These are phyloP conservation scores for Amaranthus palmeri DNA, from an alignment of 148 eudicot genomes.

Conservation along the genomic window DNA sequence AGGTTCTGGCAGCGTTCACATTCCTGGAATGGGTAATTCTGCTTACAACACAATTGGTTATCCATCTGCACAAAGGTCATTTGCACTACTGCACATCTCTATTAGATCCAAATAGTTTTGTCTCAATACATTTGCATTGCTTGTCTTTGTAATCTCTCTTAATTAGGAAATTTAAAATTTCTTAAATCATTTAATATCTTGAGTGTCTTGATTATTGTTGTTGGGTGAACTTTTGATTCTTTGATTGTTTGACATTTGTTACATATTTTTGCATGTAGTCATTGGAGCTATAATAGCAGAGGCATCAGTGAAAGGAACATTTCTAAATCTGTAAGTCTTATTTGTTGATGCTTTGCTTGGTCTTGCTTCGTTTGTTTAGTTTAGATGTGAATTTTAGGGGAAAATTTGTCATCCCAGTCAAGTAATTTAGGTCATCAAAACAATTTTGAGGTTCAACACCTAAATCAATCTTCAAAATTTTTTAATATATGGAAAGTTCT, in stretches of 20 bases:
- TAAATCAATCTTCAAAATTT: too few species aligned
- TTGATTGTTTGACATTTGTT: slow-evolving; percentile 17
- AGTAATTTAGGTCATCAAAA: too few species aligned
- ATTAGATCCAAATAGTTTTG: slow-evolving; percentile 18
- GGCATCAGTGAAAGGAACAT: slow-evolving; percentile 30
- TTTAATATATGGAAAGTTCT: too few species aligned
- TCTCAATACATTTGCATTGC: slow-evolving; percentile 14
- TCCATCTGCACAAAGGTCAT: slow-evolving; percentile 98
- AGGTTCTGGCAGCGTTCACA: slow-evolving; percentile 95
- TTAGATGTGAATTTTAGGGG: neutral
- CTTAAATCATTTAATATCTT: neutral
- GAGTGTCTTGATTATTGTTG: neutral
- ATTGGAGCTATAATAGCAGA: slow-evolving; percentile 42
- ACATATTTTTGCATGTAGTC: slow-evolving; percentile 35
- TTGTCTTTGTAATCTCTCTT: neutral
- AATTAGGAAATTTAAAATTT: neutral
- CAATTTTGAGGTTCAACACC: too few species aligned
- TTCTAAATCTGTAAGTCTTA: slow-evolving; percentile 33
- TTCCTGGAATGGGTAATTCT: slow-evolving; percentile 91
- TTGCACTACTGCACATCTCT: slow-evolving; percentile 90
- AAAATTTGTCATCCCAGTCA: neutral
- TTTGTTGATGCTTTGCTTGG: neutral
- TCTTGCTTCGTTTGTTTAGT: neutral
- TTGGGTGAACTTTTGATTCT: neutral
- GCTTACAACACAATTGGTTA: slow-evolving; percentile 93